Evolutionary conservation across 2,329 filamentous ascomycete genomes (phyloP).

Genomic region (Trichoderma endophyticum): DNA sequence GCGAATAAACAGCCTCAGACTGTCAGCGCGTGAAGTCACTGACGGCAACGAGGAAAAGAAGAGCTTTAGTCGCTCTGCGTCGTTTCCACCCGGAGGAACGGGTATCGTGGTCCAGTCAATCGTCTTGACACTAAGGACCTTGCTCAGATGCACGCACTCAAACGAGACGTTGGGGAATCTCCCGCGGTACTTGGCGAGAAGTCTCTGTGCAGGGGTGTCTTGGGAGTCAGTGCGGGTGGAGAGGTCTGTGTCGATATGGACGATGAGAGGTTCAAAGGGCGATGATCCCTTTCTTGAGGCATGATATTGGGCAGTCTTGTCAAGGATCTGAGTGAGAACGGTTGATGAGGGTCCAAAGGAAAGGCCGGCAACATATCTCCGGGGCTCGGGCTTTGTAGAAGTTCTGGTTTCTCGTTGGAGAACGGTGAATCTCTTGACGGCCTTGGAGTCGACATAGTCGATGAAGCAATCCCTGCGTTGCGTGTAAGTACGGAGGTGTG

Average conservation of each 20-base stretch:
- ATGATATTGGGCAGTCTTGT: constrained; percentile 65
- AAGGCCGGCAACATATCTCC: constrained; percentile 67
- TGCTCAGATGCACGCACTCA: constrained; percentile 59
- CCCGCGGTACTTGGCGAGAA: constrained; percentile 45
- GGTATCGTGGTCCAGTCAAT: constrained; percentile 54
- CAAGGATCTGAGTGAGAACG: constrained; percentile 71
- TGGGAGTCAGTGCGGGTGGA: constrained; percentile 21
- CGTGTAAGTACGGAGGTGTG: background rate
- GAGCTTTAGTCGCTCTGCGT: constrained; percentile 46
- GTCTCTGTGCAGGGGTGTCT: constrained; percentile 15
- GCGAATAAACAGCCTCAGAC: constrained; percentile 66
- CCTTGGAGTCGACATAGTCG: constrained; percentile 74
- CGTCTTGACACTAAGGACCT: constrained; percentile 50
- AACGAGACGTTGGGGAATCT: constrained; percentile 67
- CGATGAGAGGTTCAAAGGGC: constrained; percentile 64
- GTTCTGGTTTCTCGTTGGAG: constrained; percentile 45
- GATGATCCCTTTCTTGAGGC: constrained; percentile 59
- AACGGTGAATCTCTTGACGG: constrained; percentile 65
- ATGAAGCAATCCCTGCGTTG: constrained; percentile 62
- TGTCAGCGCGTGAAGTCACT: constrained; percentile 71
- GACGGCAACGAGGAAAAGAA: constrained; percentile 64
- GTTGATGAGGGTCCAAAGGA: constrained; percentile 82
- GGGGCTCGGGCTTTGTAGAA: constrained; percentile 33
- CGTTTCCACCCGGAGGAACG: constrained; percentile 22
- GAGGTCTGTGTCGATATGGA: constrained; percentile 51